phyloP scores from a whole-genome alignment of 768 basidiomycete species.

The Pluteus cervinus region DNA sequence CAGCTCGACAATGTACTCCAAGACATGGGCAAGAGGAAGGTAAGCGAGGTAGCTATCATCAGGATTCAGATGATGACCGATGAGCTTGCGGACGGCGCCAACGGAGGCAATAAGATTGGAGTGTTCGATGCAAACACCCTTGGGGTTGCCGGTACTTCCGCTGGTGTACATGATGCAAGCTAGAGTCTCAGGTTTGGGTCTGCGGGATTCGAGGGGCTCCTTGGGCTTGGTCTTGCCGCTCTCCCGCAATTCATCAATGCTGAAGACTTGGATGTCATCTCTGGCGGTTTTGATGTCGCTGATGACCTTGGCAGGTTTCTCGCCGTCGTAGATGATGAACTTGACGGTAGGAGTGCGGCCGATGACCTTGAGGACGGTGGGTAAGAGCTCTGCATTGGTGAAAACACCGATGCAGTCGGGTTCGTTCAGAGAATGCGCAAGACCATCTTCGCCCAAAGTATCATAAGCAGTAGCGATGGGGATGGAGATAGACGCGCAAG shows the following conservation, averaged over 20 bases:
- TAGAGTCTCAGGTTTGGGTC: constrained; percentile 35
- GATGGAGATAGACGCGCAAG: constrained; percentile 70
- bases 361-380: constrained; percentile 68
- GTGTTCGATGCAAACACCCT: constrained; percentile 90
- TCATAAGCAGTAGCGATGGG: constrained; percentile 95
- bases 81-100: constrained; percentile 70
- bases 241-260: constrained; percentile 65
- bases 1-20: constrained; percentile 93
- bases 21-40: constrained; percentile 89
- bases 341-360: constrained; percentile 69
- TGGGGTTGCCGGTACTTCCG: constrained; percentile 89
- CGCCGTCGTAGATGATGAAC: constrained; percentile 83
- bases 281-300: constrained; percentile 52
- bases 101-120: constrained; percentile 80
- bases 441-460: constrained; percentile 84
- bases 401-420: constrained; percentile 81
- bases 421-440: constrained; percentile 82
- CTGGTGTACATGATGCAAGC: constrained; percentile 71
- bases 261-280: constrained; percentile 53
- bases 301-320: constrained; percentile 43
- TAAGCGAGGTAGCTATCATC: constrained; percentile 82
- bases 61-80: constrained; percentile 57
- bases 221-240: constrained; percentile 53
- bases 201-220: constrained; percentile 43
- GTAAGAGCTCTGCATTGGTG: constrained; percentile 89